Evolutionary conservation across 202 grass and related monocot genomes (phyloP).

Genomic region (Panicum hallii): DNA sequence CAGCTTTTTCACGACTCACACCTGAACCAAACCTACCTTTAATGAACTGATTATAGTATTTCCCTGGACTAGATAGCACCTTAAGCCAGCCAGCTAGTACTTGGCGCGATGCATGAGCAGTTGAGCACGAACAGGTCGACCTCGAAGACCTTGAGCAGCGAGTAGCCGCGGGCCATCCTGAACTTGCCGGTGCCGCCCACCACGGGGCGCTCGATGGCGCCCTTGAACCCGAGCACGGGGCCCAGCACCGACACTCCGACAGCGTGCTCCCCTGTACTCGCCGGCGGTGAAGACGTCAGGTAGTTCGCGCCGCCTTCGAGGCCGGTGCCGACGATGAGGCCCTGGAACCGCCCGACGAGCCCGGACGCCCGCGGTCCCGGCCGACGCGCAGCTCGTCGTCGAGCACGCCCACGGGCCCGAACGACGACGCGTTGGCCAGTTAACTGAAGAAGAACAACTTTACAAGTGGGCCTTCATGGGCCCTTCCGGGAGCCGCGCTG

Average conservation of each 20-base stretch:
- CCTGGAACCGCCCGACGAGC: slow-evolving; percentile 40
- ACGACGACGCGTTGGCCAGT: neutral
- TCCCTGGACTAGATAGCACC: too few relatives aligned
- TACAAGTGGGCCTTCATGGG: too few relatives aligned
- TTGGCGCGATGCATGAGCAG: neutral
- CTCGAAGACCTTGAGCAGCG: slow-evolving; percentile 30
- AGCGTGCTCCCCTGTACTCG: slow-evolving; percentile 35
- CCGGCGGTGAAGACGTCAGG: slow-evolving; percentile 40
- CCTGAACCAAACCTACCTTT: too few relatives aligned
- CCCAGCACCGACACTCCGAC: slow-evolving; percentile 36
- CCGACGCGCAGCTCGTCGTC: slow-evolving; percentile 38
- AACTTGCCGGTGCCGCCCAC: slow-evolving; percentile 41
- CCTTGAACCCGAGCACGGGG: neutral
- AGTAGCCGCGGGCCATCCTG: slow-evolving; percentile 43
- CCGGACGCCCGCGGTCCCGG: neutral
- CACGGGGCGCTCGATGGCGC: neutral
- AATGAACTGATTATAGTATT: too few relatives aligned
- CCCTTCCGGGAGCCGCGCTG: too few relatives aligned
- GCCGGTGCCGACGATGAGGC: neutral
- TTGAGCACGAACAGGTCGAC: slow-evolving; percentile 3
- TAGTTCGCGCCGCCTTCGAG: neutral
- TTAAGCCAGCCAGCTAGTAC: too few relatives aligned
- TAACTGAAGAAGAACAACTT: too few relatives aligned
- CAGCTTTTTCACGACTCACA: too few relatives aligned
- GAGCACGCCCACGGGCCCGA: slow-evolving; percentile 22